A percentile compares a stretch with the other conserved stretches of the same genome.
phyloP scores from a whole-genome alignment of 129 eudicot genomes.

The Flaveria robusta region DNA sequence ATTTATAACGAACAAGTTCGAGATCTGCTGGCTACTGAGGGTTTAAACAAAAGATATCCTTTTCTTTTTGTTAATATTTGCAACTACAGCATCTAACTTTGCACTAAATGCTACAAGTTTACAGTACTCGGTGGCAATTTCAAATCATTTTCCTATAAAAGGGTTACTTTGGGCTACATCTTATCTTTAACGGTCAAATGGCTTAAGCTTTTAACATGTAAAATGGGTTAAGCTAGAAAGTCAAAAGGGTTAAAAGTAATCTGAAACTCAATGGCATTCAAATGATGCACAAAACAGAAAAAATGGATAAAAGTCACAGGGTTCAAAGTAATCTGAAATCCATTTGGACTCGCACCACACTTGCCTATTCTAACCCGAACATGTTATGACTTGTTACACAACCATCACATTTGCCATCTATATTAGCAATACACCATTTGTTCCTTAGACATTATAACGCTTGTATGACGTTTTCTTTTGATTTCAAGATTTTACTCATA shows the following conservation, averaged over 20 bases:
- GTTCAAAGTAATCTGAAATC: background rate
- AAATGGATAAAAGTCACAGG: background rate
- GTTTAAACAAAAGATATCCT: conserved; percentile 94
- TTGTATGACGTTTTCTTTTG: background rate
- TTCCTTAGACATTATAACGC: background rate
- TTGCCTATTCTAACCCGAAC: background rate
- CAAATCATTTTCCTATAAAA: background rate
- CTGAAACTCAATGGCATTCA: background rate
- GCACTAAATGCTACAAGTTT: conserved; percentile 1
- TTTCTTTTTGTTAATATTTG: conserved; percentile 1
- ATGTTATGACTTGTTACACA: background rate
- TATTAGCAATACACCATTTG: background rate
- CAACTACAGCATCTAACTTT: conserved; percentile 8
- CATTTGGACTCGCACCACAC: background rate
- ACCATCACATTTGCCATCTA: background rate
- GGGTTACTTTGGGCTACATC: background rate
- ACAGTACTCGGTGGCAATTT: background rate
- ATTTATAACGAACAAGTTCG: conserved; percentile 98
- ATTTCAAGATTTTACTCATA: background rate
- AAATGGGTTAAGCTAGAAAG: background rate
- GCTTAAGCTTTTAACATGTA: background rate
- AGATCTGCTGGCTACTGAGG: conserved; percentile 83
- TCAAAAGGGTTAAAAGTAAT: background rate
- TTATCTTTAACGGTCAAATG: background rate
- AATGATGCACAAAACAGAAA: background rate